Evolutionary conservation across 2,329 filamentous ascomycete species (phyloP), one percentile per base, ranked within the genome.

Genomic region (Fusarium palustre): DNA sequence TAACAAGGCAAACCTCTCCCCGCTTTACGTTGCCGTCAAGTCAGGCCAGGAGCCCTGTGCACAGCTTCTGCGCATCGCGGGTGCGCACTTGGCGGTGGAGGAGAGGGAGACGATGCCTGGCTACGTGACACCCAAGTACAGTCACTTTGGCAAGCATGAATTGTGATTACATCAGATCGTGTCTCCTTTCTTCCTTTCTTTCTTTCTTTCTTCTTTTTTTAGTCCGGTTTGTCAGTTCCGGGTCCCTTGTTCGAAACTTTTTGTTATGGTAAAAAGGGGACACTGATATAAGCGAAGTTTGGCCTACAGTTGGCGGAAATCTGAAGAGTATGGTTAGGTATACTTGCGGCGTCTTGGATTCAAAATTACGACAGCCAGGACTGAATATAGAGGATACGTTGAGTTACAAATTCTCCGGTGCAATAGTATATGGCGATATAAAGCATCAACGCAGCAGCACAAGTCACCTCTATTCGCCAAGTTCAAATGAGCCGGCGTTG

Each of bases 1-100:
- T 42, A 92, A 91, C 76, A 80, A 84, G 48, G 89, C 88, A 12
- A 86, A 90, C 70, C 90, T 90, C 76, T 91, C 89, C 6, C 87
- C 90, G 12, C 81, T 92, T 15, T 91, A 88, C 74, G 80, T 91
- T 15, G 89, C 90, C 7, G 84, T 85, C 69, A 83, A 88, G 76
- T 84, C 84, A 39, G 87, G 87, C 5, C 86, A 86, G 50, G 78
- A 80, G 7, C 85, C 84, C 57, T 85, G 84, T 57, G 86, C 87
- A 0, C 77, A 79, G 52, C 74, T 91, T 59, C 77, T 92, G 45
- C 82, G 81, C 60, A 83, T 87, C 41, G 87, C 87, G 0, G 89
- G 89, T 1, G 89, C 87, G 0, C 84, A 88, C 75, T 77, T 91
- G 18, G 89, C 78, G 12, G 76, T 75, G 6, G 79, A 81, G 64